phyloP scores from a whole-genome alignment of 2,329 filamentous ascomycete genomes.

The Geosmithia flava region DNA sequence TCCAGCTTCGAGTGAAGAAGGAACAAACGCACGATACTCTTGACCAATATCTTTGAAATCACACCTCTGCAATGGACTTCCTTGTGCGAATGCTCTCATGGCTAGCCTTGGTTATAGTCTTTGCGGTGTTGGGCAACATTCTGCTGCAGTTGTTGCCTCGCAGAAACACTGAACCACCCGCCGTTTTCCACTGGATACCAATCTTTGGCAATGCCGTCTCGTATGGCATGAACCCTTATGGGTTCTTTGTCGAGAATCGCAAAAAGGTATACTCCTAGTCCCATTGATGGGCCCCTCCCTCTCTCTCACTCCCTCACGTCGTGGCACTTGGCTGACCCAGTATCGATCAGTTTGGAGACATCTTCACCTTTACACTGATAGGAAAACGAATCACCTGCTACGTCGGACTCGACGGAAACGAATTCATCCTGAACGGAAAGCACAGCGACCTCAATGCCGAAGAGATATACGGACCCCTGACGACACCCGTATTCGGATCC shows the following conservation, averaged over 20 bases:
- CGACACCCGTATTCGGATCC: constrained; percentile 54
- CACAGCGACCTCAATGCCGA: constrained; percentile 39
- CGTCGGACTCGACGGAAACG: constrained; percentile 37
- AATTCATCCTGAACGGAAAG: constrained; percentile 44
- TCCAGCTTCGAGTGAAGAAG: no score
- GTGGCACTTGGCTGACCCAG: not conserved
- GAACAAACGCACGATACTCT: no score
- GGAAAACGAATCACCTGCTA: constrained; percentile 37
- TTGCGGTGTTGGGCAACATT: constrained; percentile 7
- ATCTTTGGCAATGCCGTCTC: constrained; percentile 58
- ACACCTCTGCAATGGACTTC: not conserved
- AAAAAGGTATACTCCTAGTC: constrained; percentile 40
- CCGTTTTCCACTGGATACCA: constrained; percentile 48
- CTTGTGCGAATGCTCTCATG: not conserved
- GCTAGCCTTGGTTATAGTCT: not conserved
- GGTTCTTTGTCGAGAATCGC: constrained; percentile 52
- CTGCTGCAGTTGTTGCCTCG: constrained; percentile 8
- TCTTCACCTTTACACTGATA: constrained; percentile 41
- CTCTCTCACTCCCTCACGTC: not conserved
- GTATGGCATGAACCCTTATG: constrained; percentile 60
- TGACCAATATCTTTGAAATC: not conserved
- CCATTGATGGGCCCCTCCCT: not conserved
- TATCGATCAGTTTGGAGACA: constrained; percentile 30
- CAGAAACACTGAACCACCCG: constrained; percentile 33
- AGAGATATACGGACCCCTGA: constrained; percentile 38